Conservation (phyloP, 2,329 filamentous ascomycete species). For the Pseudopyrenochaeta lycopersici region DNA sequence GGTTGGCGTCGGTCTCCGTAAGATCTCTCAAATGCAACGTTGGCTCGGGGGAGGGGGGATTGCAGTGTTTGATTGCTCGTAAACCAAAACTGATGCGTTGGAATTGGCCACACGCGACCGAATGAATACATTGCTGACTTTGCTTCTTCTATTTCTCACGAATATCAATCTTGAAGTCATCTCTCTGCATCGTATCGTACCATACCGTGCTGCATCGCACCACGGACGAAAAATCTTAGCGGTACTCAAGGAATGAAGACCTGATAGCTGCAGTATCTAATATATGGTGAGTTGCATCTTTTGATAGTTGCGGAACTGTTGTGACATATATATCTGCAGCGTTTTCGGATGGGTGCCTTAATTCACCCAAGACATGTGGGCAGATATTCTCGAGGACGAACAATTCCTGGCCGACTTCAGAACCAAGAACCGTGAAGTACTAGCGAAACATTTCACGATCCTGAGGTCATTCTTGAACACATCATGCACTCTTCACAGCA, state of each 20-base stretch:
- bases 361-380: constrained; percentile 5
- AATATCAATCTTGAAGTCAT: background rate
- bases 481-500: too few species aligned
- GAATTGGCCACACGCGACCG: background rate
- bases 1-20: background rate
- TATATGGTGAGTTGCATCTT: background rate
- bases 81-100: background rate
- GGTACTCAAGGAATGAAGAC: constrained; percentile 1
- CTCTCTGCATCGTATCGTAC: too few species aligned
- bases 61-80: background rate
- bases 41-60: background rate
- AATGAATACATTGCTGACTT: background rate
- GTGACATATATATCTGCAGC: background rate
- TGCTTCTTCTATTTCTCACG: too few species aligned
- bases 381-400: constrained; percentile 4
- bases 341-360: constrained; percentile 2
- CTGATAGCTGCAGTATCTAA: background rate
- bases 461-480: background rate
- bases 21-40: background rate
- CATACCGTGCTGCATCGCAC: background rate
- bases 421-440: background rate
- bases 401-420: background rate
- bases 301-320: background rate
- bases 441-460: background rate
- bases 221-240: background rate